A percentile compares a stretch with the other conserved stretches of the same genome.
phyloP scores from a whole-genome alignment of 306 rosid genomes.

The Hylodesmum podocarpum region DNA sequence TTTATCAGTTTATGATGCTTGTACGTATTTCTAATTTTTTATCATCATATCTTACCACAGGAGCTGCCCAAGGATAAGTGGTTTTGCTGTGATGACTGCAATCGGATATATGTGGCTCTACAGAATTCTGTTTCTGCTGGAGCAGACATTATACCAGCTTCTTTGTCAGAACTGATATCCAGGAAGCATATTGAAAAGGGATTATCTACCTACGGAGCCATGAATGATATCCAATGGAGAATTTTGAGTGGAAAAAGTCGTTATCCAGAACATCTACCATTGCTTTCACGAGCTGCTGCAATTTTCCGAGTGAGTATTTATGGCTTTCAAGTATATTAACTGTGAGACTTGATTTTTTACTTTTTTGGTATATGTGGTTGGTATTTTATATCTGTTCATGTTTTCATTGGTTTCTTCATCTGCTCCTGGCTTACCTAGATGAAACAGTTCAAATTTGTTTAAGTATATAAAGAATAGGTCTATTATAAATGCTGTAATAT shows the following conservation, averaged over 20 bases:
- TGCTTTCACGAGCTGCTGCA: slow-evolving; percentile 92
- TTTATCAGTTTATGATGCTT: slow-evolving; percentile 20
- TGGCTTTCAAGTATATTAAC: not conserved
- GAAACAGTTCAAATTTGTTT: slow-evolving; percentile 9
- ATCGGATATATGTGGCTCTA: slow-evolving; percentile 66
- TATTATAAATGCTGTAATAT: not conserved
- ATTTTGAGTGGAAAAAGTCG: slow-evolving; percentile 96
- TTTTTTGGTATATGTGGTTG: not conserved
- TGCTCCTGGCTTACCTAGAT: not conserved
- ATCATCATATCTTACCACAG: slow-evolving; percentile 39
- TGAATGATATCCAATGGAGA: slow-evolving; percentile 77
- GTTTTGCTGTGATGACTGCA: slow-evolving; percentile 94
- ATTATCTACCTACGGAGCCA: slow-evolving; percentile 47
- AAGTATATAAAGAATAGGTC: not conserved
- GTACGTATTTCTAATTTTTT: slow-evolving; percentile 28
- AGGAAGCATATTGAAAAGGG: slow-evolving; percentile 82
- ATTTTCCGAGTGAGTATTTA: slow-evolving; percentile 81
- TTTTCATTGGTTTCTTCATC: not conserved
- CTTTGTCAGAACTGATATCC: slow-evolving; percentile 52
- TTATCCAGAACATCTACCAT: slow-evolving; percentile 82
- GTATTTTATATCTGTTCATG: not conserved
- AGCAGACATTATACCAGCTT: slow-evolving; percentile 60
- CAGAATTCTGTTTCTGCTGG: slow-evolving; percentile 69
- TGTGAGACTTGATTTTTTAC: slow-evolving; percentile 5
- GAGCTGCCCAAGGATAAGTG: slow-evolving; percentile 98